Evolutionary conservation across 208 protist species (phyloP).

Genomic region (Endotrypanum monterogeii): DNA sequence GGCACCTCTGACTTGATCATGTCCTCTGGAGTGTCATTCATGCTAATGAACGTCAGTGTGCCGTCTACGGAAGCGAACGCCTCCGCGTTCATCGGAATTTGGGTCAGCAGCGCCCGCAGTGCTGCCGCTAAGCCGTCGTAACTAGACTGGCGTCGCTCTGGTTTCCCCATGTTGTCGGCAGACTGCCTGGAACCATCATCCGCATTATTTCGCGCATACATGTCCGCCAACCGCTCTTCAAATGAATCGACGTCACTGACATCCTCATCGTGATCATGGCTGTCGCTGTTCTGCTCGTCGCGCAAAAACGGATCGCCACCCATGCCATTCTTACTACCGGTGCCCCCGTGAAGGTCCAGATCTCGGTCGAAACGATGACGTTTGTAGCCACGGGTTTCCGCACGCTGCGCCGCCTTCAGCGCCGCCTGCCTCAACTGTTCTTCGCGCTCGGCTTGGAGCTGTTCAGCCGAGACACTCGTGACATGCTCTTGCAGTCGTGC

Average conservation of each 20-base stretch:
- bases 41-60: constrained; percentile 62
- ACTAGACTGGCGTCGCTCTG: constrained; percentile 3
- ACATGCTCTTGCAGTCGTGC: constrained; percentile 66
- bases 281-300: neutral
- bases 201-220: constrained; percentile 32
- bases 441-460: constrained; percentile 59
- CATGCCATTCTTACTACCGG: neutral
- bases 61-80: constrained; percentile 61
- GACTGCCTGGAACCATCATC: constrained; percentile 8
- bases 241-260: constrained; percentile 22
- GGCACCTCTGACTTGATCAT: constrained; percentile 65
- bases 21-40: constrained; percentile 42
- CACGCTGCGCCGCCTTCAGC: constrained; percentile 32
- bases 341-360: constrained; percentile 18
- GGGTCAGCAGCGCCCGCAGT: constrained; percentile 38
- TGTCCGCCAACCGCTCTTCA: constrained; percentile 28
- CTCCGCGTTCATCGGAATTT: constrained; percentile 42
- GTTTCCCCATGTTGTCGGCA: constrained; percentile 24
- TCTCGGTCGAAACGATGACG: constrained; percentile 29
- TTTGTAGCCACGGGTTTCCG: constrained; percentile 24
- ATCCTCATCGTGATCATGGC: constrained; percentile 1
- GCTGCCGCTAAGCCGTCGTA: constrained; percentile 39
- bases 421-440: constrained; percentile 46
- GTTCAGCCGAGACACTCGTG: constrained; percentile 41
- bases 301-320: constrained; percentile 21